Evolutionary conservation across 768 basidiomycete genomes (phyloP).

Genomic region (Pulveroboletus frians): DNA sequence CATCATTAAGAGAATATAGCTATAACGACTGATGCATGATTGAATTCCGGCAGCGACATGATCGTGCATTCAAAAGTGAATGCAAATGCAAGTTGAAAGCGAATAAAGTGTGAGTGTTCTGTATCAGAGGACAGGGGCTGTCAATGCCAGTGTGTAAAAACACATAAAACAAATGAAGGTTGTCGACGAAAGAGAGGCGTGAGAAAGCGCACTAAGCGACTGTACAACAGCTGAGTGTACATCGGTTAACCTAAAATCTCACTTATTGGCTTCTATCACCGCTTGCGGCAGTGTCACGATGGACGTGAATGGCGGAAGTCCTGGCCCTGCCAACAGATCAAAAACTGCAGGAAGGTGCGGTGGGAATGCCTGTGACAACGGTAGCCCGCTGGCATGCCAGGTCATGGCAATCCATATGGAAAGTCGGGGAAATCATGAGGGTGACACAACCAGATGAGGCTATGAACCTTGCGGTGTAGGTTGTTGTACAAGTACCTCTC

Average conservation of each 20-base stretch:
- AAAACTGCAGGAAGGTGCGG: slow-evolving; percentile 10
- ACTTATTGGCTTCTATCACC: slow-evolving; percentile 9
- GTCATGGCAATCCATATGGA: slow-evolving; percentile 6
- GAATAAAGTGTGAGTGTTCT: slow-evolving; percentile 9
- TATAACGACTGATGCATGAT: slow-evolving; percentile 29
- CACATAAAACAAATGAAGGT: slow-evolving; percentile 24
- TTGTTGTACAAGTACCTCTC: slow-evolving; percentile 62
- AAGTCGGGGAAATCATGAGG: slow-evolving; percentile 1
- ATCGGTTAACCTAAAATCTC: slow-evolving; percentile 13
- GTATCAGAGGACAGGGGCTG: slow-evolving; percentile 6
- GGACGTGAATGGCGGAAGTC: slow-evolving; percentile 1
- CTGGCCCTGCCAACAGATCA: slow-evolving; percentile 6
- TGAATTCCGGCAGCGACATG: slow-evolving; percentile 20
- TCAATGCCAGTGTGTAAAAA: slow-evolving; percentile 16
- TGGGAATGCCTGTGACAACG: slow-evolving; percentile 1
- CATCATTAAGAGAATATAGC: slow-evolving; percentile 24
- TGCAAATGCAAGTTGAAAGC: slow-evolving; percentile 14
- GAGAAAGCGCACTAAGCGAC: slow-evolving; percentile 15
- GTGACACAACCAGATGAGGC: not conserved
- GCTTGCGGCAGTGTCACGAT: slow-evolving; percentile 2
- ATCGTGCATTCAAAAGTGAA: slow-evolving; percentile 17
- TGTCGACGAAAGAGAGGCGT: slow-evolving; percentile 14
- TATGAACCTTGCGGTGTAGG: slow-evolving; percentile 69
- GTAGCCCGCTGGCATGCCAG: slow-evolving; percentile 7
- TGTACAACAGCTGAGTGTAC: slow-evolving; percentile 24